These are phyloP conservation scores for Elaeis oleifera DNA, from an alignment of 202 grass and related monocot species.

Conservation along the genomic window DNA sequence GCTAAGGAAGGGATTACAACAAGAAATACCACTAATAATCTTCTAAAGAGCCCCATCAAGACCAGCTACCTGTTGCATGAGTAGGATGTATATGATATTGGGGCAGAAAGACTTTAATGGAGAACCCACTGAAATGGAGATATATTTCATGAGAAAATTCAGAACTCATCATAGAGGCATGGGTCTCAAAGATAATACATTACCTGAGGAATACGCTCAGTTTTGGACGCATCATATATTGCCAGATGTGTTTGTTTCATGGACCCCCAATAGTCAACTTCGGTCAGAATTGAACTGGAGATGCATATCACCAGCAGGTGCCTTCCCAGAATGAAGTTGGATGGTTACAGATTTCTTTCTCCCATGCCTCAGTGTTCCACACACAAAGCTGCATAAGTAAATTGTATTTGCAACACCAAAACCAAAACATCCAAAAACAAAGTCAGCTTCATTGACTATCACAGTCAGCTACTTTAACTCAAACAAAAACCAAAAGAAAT, in stretches of 20 bases:
- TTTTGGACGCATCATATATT: conserved; percentile 83
- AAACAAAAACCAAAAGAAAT: no score
- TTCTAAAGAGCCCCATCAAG: conserved; percentile 15
- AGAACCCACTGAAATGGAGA: conserved; percentile 72
- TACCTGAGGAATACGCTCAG: conserved; percentile 83
- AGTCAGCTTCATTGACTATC: no score
- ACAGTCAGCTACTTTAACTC: no score
- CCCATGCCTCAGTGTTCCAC: conserved; percentile 74
- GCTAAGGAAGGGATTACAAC: conserved; percentile 5
- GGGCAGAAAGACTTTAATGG: conserved; percentile 54
- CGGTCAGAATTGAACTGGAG: conserved; percentile 88
- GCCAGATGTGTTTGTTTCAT: conserved; percentile 92
- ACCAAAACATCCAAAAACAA: no score
- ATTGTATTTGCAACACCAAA: no score
- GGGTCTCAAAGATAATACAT: conserved; percentile 3
- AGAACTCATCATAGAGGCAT: background rate
- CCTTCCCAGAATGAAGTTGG: conserved; percentile 72
- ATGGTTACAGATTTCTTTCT: conserved; percentile 66
- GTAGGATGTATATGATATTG: conserved; percentile 71
- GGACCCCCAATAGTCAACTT: conserved; percentile 70
- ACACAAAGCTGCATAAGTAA: conserved; percentile 53
- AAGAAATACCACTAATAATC: background rate
- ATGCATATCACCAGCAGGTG: conserved; percentile 58
- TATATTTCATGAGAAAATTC: conserved; percentile 19
- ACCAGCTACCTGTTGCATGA: conserved; percentile 78